Percentiles rank a stretch among this genome's conserved stretches.
phyloP scores from a whole-genome alignment of 2,329 filamentous ascomycete species.

The Penicillium sp. region DNA sequence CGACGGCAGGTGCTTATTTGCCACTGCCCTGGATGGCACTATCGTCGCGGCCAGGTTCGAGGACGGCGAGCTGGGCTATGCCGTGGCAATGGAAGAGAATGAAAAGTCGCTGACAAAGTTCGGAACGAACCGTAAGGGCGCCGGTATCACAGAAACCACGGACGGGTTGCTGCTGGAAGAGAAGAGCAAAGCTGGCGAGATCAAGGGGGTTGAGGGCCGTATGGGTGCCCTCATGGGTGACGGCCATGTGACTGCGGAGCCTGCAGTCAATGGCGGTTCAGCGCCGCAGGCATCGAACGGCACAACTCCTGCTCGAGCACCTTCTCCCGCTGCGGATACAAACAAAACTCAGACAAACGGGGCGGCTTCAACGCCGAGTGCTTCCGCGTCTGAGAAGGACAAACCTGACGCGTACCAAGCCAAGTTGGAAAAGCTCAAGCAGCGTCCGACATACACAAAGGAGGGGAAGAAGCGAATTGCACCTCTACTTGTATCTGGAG shows the following conservation, averaged over 20 bases:
- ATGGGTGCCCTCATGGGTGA: slow-evolving; percentile 99
- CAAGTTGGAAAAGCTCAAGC: slow-evolving; percentile 69
- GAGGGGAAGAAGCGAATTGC: slow-evolving; percentile 96
- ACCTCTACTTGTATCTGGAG: slow-evolving; percentile 83
- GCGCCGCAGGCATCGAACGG: slow-evolving; percentile 44
- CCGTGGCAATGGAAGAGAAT: slow-evolving; percentile 79
- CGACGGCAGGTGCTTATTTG: slow-evolving; percentile 79
- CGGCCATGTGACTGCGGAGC: slow-evolving; percentile 53
- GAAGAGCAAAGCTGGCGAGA: slow-evolving; percentile 83
- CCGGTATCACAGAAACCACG: slow-evolving; percentile 87
- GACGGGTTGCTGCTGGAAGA: slow-evolving; percentile 84
- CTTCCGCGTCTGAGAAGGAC: slow-evolving; percentile 31
- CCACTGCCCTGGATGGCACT: slow-evolving; percentile 82
- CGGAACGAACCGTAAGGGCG: slow-evolving; percentile 77
- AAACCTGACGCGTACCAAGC: slow-evolving; percentile 52
- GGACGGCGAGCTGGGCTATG: slow-evolving; percentile 81
- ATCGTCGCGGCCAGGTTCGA: slow-evolving; percentile 80
- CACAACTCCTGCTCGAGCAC: slow-evolving; percentile 31
- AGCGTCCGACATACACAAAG: slow-evolving; percentile 88
- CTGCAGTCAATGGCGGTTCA: slow-evolving; percentile 44
- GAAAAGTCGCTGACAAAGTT: slow-evolving; percentile 91
- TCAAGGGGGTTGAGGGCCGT: slow-evolving; percentile 81
- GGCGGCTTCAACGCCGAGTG: slow-evolving; percentile 12
- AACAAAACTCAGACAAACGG: slow-evolving; percentile 38
- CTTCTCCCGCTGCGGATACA: slow-evolving; percentile 31